Base-by-base conservation (phyloP, 805 yeast genomes). In the Candida chauliodis region DNA sequence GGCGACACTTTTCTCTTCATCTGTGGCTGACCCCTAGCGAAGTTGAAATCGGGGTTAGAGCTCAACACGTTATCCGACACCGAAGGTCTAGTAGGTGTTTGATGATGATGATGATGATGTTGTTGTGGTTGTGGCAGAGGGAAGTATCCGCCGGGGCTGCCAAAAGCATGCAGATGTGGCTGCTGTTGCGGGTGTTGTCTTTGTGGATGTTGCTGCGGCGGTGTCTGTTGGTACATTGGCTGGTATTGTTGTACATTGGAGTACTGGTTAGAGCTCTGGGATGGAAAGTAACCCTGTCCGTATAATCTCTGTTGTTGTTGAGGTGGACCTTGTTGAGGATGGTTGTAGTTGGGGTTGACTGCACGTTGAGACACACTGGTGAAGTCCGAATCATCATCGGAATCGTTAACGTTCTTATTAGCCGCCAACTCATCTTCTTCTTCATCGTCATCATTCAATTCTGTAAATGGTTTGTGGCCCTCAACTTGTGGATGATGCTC, bases 281-380 rank as follows among this genome's bases (percentile, higher is more conserved):
- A 11, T 8, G 27, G 24, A 39, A 21, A 16, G 33, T 43, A 21
- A 38, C 46, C 22, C 22, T 35, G 25, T 30, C 34, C 31, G 25
- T 69, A 32, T 11, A 24, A 5, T 15, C 34, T 30, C 10, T 30
- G 34, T 16, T 30, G 20, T 19, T 16, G 17, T 10, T 11, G 5
- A 4, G 13, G 40, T 61, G 52, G 38, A 35, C 16, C 11, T 34
- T 11, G 49, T 63, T 69, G 36, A 6, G 5, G 35, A 14, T 23
- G 27, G 26, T n/a, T 34, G 47, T 76, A 79, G 19, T 65, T 59
- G 13, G 84, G 85, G 50, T 84, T 84, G 11, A 78, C 71, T 19
- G 81, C 89, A 54, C 91, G 68, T 58, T 84, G 91, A 6, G 90
- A 81, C 2, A 84, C 85, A 37, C 88, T 79, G 1, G 93, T 84